Evolutionary conservation across 177 flowering plant genomes (phyloP).

Genomic region (Vitis hybrid): DNA sequence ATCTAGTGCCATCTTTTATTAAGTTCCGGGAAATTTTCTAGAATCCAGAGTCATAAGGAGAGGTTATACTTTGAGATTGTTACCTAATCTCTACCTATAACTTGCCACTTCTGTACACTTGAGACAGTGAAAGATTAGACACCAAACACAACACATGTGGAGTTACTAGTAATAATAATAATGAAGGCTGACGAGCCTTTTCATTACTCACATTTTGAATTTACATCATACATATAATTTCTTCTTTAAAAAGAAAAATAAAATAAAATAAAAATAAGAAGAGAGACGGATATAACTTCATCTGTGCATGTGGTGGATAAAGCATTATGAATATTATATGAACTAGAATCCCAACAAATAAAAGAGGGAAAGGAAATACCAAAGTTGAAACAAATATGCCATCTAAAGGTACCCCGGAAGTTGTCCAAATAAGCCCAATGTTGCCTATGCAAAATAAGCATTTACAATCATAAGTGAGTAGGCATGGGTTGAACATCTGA

Average conservation of each 20-base stretch:
- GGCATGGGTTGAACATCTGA: not conserved
- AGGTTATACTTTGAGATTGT: too few species aligned
- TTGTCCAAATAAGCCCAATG: slow-evolving; percentile 71
- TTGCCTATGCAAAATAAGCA: slow-evolving; percentile 38
- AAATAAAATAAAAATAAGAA: not conserved
- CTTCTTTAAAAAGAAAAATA: not conserved
- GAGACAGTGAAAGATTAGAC: too few species aligned
- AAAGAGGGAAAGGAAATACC: slow-evolving; percentile 45
- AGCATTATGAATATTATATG: not conserved
- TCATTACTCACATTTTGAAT: too few species aligned
- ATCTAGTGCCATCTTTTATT: too few species aligned
- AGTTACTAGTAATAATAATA: too few species aligned
- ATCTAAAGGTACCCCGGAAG: slow-evolving; percentile 86
- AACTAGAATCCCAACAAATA: not conserved
- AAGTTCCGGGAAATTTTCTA: too few species aligned
- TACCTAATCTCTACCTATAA: too few species aligned
- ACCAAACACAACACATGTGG: too few species aligned
- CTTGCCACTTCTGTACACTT: too few species aligned
- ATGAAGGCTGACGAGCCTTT: too few species aligned
- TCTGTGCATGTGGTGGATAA: not conserved
- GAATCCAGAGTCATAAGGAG: too few species aligned
- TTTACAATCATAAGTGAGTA: slow-evolving; percentile 4
- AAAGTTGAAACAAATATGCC: slow-evolving; percentile 99
- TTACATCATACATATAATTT: too few species aligned
- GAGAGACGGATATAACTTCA: not conserved